Conservation (phyloP, 352 stramenopile genomes). For the Pythium guiyangense region DNA sequence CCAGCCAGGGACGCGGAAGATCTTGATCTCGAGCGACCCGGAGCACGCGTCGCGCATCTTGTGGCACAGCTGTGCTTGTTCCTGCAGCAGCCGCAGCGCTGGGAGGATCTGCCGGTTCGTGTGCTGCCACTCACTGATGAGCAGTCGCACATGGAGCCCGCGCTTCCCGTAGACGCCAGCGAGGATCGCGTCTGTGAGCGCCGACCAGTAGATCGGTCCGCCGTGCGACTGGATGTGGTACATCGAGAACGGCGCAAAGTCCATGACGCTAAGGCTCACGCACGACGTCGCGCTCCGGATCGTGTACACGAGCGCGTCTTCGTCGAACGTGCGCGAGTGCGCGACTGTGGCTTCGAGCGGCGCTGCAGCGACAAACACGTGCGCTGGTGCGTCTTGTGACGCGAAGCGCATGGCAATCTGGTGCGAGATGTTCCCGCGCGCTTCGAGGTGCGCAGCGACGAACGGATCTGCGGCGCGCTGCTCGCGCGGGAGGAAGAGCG, state of each 20-base stretch:
- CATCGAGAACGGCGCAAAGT: conserved; percentile 72
- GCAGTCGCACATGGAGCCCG: conserved; percentile 44
- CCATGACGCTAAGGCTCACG: conserved; percentile 78
- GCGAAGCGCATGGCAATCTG: conserved; percentile 30
- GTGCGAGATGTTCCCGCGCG: conserved; percentile 47
- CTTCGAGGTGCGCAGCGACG: conserved; percentile 25
- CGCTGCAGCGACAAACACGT: conserved; percentile 58
- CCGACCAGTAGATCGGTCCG: conserved; percentile 60
- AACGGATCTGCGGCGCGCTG: conserved; percentile 46
- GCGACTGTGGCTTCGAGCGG: conserved; percentile 51
- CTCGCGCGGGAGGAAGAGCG: conserved; percentile 28
- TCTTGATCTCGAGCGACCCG: conserved; percentile 58
- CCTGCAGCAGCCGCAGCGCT: conserved; percentile 37
- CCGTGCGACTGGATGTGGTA: conserved; percentile 35
- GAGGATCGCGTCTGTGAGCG: conserved; percentile 57
- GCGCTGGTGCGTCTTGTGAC: conserved; percentile 4
- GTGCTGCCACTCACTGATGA: conserved; percentile 80
- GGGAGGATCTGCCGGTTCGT: conserved; percentile 51
- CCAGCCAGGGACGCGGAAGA: conserved; percentile 76
- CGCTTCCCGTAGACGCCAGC: conserved; percentile 48
- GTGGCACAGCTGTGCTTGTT: conserved; percentile 43
- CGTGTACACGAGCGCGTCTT: conserved; percentile 70
- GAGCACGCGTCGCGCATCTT: conserved; percentile 31
- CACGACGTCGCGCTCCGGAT: conserved; percentile 49
- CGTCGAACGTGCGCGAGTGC: conserved; percentile 53